These are phyloP conservation scores for Salix brachista DNA, from an alignment of 345 rosid species.

Conservation along the genomic window DNA sequence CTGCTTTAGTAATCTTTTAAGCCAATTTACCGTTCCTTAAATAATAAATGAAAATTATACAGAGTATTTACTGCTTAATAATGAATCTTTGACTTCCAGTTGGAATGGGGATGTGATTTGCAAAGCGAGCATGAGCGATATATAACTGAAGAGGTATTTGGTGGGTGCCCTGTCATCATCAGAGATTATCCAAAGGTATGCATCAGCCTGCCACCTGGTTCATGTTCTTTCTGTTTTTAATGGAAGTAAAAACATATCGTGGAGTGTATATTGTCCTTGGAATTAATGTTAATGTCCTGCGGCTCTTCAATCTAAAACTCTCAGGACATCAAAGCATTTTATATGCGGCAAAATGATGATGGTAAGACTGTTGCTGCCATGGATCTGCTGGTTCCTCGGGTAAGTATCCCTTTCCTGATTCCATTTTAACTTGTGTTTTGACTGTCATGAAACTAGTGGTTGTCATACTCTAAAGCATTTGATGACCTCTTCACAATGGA, in stretches of 20 bases:
- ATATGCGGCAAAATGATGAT: constrained; percentile 95
- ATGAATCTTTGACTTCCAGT: constrained; percentile 38
- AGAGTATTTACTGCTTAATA: not conserved
- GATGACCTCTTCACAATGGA: not conserved
- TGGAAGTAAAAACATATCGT: not conserved
- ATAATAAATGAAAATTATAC: not conserved
- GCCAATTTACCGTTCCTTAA: not conserved
- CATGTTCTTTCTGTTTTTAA: constrained; percentile 1
- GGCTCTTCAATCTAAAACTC: constrained; percentile 15
- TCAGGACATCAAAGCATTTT: constrained; percentile 94
- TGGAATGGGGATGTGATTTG: constrained; percentile 94
- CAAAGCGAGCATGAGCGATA: constrained; percentile 99
- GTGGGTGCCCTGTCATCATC: constrained; percentile 79
- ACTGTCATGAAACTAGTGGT: not conserved
- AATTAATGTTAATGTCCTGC: not conserved
- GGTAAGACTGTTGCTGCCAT: constrained; percentile 98
- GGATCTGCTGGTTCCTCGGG: constrained; percentile 98
- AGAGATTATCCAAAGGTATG: constrained; percentile 92
- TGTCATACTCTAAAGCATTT: not conserved
- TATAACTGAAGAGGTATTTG: constrained; percentile 84
- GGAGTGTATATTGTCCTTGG: not conserved
- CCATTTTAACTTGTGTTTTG: not conserved
- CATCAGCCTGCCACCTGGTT: not conserved
- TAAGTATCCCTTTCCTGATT: constrained; percentile 25
- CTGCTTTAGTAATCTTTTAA: not conserved